Evolutionary conservation across 2,329 filamentous ascomycete species (phyloP).

Genomic region (Apiospora sp.): DNA sequence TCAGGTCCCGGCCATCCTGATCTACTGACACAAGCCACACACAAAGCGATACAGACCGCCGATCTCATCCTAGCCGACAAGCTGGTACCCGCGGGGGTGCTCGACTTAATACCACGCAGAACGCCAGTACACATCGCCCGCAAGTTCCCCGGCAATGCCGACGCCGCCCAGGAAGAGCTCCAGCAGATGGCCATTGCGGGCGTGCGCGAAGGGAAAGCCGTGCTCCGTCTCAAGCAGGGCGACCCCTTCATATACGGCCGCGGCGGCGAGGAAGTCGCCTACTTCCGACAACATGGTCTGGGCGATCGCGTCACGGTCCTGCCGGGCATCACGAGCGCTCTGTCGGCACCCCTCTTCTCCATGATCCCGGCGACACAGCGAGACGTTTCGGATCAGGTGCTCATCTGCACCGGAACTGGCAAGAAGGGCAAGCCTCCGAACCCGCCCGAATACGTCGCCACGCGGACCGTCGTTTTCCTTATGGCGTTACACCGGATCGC

Average conservation of each 20-base stretch:
- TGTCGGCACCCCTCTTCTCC: conserved; percentile 88
- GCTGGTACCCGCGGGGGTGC: conserved; percentile 82
- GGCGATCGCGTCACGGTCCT: conserved; percentile 72
- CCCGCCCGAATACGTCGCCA: conserved; percentile 80
- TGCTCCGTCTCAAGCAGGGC: conserved; percentile 92
- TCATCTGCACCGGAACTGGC: conserved; percentile 96
- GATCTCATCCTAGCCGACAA: conserved; percentile 88
- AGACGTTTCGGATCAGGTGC: conserved; percentile 87
- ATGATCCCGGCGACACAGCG: conserved; percentile 88
- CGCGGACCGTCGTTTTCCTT: conserved; percentile 87
- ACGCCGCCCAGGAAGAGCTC: conserved; percentile 90
- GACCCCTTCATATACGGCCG: conserved; percentile 97
- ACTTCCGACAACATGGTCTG: conserved; percentile 78
- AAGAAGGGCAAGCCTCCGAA: conserved; percentile 83
- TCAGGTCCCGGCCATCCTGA: conserved; percentile 93
- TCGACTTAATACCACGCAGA: conserved; percentile 88
- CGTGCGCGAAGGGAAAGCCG: conserved; percentile 71
- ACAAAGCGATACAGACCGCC: conserved; percentile 77
- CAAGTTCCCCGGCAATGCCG: conserved; percentile 97
- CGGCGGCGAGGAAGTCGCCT: conserved; percentile 90
- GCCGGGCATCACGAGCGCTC: conserved; percentile 88
- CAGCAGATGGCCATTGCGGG: conserved; percentile 79
- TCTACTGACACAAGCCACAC: conserved; percentile 83
- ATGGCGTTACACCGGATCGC: conserved; percentile 91
- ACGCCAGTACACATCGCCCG: conserved; percentile 91